Evolutionary conservation across 371 early-diverging fungal species (phyloP).

Genomic region (Circinella minor): DNA sequence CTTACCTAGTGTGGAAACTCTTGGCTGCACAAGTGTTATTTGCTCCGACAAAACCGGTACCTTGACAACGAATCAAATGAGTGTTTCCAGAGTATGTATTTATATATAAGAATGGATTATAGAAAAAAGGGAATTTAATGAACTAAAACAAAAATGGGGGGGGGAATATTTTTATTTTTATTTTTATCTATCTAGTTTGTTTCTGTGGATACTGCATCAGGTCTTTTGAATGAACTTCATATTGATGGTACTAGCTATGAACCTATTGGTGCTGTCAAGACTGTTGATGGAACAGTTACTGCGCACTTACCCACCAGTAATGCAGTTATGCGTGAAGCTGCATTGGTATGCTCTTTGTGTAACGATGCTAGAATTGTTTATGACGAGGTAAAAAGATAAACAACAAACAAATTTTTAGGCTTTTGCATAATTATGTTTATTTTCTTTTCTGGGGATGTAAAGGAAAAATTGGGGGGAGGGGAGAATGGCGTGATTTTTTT

Average conservation of each 20-base stretch:
- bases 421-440: too few species aligned
- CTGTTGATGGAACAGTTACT: conserved; percentile 50
- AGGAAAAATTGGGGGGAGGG: too few species aligned
- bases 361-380: conserved; percentile 89
- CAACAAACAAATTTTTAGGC: not conserved
- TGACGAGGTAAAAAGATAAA: conserved; percentile 52
- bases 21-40: conserved; percentile 96
- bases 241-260: conserved; percentile 88
- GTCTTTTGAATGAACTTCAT: conserved; percentile 65
- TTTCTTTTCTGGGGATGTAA: too few species aligned
- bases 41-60: conserved; percentile 99
- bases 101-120: not conserved
- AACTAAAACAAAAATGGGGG: not conserved
- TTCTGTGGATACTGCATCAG: conserved; percentile 44
- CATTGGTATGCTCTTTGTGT: conserved; percentile 87
- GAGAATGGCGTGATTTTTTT: too few species aligned
- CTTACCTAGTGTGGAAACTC: conserved; percentile 93
- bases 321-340: conserved; percentile 70
- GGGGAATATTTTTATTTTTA: not conserved
- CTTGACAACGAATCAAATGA: conserved; percentile 98
- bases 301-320: conserved; percentile 54
- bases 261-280: conserved; percentile 75
- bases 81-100: conserved; percentile 71
- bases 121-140: too few species aligned
- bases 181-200: conserved; percentile 29